Percentiles rank a stretch among this genome's conserved stretches.
Conservation (phyloP, 306 rosid species). For the Lotus japonicus region DNA sequence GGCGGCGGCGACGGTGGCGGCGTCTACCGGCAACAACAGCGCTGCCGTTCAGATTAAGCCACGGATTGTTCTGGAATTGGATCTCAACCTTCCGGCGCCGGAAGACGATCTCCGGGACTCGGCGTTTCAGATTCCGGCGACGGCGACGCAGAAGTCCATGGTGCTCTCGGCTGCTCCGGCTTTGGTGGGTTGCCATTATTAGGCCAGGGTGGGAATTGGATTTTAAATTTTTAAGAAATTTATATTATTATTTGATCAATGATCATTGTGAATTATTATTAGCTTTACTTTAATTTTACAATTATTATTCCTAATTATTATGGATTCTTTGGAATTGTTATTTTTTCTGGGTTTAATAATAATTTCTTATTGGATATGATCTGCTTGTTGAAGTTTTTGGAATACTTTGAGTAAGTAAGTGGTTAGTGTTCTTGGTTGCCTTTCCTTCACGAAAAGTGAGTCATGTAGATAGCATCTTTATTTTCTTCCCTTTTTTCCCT, state of each 20-base stretch:
- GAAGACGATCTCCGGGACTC: constrained; percentile 65
- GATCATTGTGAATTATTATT: constrained; percentile 50
- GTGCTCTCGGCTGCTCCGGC: constrained; percentile 58
- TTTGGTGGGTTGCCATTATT: constrained; percentile 87
- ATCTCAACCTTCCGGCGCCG: constrained; percentile 94
- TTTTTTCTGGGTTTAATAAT: neutral
- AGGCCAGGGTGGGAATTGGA: constrained; percentile 24
- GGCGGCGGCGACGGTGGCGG: too few species aligned
- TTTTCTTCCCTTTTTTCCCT: neutral
- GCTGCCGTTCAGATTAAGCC: constrained; percentile 18
- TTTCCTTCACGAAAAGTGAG: constrained; percentile 89
- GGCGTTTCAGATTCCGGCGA: constrained; percentile 42
- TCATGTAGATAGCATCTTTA: constrained; percentile 43
- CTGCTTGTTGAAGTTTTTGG: constrained; percentile 43
- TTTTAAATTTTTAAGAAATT: too few species aligned
- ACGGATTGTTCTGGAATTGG: constrained; percentile 48
- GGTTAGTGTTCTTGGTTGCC: constrained; percentile 76
- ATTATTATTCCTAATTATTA: constrained; percentile 25
- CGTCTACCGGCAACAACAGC: neutral
- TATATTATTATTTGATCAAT: constrained; percentile 5
- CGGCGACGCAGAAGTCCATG: constrained; percentile 34
- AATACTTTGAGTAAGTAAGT: constrained; percentile 86
- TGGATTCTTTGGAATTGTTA: constrained; percentile 32
- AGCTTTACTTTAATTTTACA: constrained; percentile 33
- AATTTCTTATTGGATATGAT: constrained; percentile 22